Evolutionary conservation across 176 grass and related monocot species (phyloP).

Genomic region (Ananas comosus): DNA sequence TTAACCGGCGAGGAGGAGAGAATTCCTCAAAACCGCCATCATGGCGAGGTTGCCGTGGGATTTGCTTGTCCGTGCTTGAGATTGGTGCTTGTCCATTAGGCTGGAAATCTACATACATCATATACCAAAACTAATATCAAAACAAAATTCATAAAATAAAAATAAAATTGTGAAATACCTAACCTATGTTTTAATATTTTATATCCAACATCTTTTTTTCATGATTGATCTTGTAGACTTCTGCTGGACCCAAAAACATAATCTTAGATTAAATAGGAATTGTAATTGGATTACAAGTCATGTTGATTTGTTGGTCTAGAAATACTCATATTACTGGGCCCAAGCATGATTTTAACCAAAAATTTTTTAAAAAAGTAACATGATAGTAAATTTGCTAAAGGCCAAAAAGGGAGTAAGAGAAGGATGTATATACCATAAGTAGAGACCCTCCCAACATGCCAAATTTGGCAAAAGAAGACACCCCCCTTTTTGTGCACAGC

Average conservation of each 20-base stretch:
- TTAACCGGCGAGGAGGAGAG: conserved; percentile 22
- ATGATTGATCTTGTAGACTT: no score
- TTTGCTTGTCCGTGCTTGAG: conserved; percentile 43
- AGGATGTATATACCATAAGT: conserved; percentile 18
- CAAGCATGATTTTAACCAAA: no score
- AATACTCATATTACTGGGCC: no score
- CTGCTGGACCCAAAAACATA: no score
- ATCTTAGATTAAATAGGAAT: no score
- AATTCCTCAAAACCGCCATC: conserved; percentile 17
- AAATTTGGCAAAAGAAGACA: conserved; percentile 56
- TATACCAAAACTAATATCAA: not conserved
- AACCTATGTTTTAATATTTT: no score
- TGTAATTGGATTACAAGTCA: no score
- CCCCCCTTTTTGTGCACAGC: conserved; percentile 42
- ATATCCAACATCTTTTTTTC: no score
- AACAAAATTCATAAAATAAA: not conserved
- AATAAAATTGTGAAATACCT: not conserved
- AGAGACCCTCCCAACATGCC: conserved; percentile 43
- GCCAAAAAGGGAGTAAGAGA: not conserved
- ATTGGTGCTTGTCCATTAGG: conserved; percentile 37
- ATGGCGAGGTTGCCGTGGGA: not conserved
- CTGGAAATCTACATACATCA: conserved; percentile 26
- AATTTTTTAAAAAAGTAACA: no score
- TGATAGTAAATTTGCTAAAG: no score
- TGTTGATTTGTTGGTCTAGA: no score